Base-by-base conservation (phyloP, 495 filamentous ascomycete genomes). In the Pyrenula massariospora region DNA sequence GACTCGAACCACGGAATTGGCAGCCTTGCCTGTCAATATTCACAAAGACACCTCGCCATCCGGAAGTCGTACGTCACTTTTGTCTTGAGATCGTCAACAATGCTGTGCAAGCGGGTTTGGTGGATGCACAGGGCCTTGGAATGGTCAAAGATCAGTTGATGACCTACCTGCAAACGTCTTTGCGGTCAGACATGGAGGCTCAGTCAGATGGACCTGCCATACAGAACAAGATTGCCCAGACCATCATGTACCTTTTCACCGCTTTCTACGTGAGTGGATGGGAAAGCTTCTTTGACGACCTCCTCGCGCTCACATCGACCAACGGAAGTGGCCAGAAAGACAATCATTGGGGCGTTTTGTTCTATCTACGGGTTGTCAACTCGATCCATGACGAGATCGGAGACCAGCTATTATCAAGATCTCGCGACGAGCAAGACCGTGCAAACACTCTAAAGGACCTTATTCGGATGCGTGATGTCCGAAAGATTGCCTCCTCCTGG, bases 321-420 rank as follows among this genome's bases (percentile, higher is more conserved):
- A 62, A 66, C 36, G 62, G 73, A 12, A 76, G 79, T 55, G 78
- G 79, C 11, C 55, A 57, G 23, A 76, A 75, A 55, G 83, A 92
- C 65, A 95, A 95, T 69, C 66, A 79, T 51, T 62, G 77, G 2
- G 91, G 88, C 12, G 87, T 93, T 51, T 73, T 90, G 31, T 80
- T 99, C 60, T 99, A 95, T 71, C 77, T 99, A 42, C 86, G 92
- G 52, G 81, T 94, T 59, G 77, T 95, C 50, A 77, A 83, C 65
- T 89, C 89, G 47, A 83, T 99, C 42, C 93, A 99, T 65, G 93
- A 99, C 62, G 93, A 99, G 69, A 94, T 99, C 68, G 93, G 91
- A 51, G 93, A 99, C 73, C 79, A 89, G 24, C 73, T 96, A 54
- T 73, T 96, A n/a, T 79, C 84, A 20, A 80, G 90, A 49, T 82